Evolutionary conservation across 805 yeast species (phyloP).

Genomic region (Pichia ethanolica): DNA sequence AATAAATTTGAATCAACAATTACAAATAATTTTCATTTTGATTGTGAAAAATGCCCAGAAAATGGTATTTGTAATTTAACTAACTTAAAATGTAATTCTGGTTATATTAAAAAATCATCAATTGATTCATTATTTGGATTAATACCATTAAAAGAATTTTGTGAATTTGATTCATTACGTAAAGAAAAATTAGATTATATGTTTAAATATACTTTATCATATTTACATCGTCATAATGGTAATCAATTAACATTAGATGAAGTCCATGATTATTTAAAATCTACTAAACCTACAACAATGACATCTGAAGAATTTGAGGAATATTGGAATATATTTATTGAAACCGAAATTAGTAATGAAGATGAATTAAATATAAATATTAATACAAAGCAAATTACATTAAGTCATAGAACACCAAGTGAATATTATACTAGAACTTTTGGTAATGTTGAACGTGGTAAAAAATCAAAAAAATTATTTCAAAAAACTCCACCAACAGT

Average conservation of each 20-base stretch:
- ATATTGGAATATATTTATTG: slow-evolving; percentile 55
- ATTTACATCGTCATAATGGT: slow-evolving; percentile 65
- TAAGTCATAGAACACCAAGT: slow-evolving; percentile 42
- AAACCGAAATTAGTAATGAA: slow-evolving; percentile 3
- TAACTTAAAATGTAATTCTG: slow-evolving; percentile 63
- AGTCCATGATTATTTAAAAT: slow-evolving; percentile 59
- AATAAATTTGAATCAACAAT: slow-evolving; percentile 34
- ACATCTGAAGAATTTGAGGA: slow-evolving; percentile 63
- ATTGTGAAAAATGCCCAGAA: slow-evolving; percentile 71
- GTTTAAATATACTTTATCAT: slow-evolving; percentile 56
- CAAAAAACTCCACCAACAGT: slow-evolving; percentile 10
- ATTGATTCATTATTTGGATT: slow-evolving; percentile 49
- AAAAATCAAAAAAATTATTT: slow-evolving; percentile 6
- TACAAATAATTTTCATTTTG: slow-evolving; percentile 35
- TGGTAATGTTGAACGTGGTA: slow-evolving; percentile 4
- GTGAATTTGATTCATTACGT: slow-evolving; percentile 69
- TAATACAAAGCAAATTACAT: slow-evolving; percentile 17
- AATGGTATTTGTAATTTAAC: slow-evolving; percentile 67
- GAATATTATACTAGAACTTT: slow-evolving; percentile 10
- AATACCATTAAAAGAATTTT: slow-evolving; percentile 54
- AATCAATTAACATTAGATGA: slow-evolving; percentile 53
- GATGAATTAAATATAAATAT: slow-evolving; percentile 69
- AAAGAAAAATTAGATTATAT: slow-evolving; percentile 61
- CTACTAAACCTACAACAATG: slow-evolving; percentile 38
- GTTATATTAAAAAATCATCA: slow-evolving; percentile 44